phyloP scores from a whole-genome alignment of 2,329 filamentous ascomycete species.

The Tolypocladium nubicola region DNA sequence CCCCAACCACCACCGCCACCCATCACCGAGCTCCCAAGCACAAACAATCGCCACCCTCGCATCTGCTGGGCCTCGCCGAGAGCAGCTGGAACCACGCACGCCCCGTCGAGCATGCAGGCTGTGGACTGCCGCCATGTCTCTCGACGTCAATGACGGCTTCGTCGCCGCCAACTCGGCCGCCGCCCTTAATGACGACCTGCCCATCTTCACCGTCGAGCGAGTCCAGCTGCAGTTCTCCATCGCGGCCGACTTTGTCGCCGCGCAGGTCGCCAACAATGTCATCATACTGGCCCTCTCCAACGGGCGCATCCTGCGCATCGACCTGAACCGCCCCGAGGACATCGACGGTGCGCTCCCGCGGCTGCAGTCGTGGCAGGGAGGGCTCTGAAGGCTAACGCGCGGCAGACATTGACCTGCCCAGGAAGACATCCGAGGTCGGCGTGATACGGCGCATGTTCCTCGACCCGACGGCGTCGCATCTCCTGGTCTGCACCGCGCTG shows the following conservation, averaged over 20 bases:
- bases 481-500: conserved; percentile 81
- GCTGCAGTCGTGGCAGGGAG: neutral
- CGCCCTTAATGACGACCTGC: conserved; percentile 56
- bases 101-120: conserved; percentile 6
- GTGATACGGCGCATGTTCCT: conserved; percentile 95
- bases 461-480: conserved; percentile 89
- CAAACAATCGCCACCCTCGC: neutral
- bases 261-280: conserved; percentile 95
- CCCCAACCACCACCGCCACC: neutral
- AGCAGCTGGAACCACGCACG: neutral
- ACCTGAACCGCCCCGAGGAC: conserved; percentile 85
- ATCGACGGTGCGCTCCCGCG: conserved; percentile 61
- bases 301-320: conserved; percentile 85
- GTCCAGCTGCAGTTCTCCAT: conserved; percentile 93
- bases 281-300: conserved; percentile 86
- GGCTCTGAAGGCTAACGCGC: conserved; percentile 5
- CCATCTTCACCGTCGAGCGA: conserved; percentile 89
- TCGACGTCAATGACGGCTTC: conserved; percentile 51
- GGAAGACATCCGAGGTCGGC: conserved; percentile 82
- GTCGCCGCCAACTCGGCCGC: conserved; percentile 53
- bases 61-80: neutral
- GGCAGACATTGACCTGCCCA: conserved; percentile 89
- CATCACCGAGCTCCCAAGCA: neutral
- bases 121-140: conserved; percentile 19
- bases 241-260: conserved; percentile 89